Conservation (phyloP, 202 grass and related monocot species). For the Digitaria exilis region DNA sequence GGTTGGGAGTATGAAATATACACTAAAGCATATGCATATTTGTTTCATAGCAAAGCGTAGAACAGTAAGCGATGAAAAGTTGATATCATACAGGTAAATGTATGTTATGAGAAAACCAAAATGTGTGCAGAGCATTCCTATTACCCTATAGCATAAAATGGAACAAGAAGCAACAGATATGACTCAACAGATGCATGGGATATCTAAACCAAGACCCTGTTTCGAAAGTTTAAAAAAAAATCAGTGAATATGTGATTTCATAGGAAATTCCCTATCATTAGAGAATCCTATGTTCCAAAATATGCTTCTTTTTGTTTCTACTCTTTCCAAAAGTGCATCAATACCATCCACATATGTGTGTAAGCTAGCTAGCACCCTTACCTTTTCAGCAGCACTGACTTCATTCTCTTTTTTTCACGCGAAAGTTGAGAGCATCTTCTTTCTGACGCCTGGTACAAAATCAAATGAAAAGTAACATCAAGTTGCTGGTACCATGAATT, state of each 20-base stretch:
- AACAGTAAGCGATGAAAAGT: background rate
- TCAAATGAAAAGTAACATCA: conserved; percentile 14
- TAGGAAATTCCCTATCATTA: background rate
- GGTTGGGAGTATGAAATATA: background rate
- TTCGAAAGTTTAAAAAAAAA: background rate
- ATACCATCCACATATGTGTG: conserved; percentile 15
- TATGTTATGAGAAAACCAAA: background rate
- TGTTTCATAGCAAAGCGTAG: background rate
- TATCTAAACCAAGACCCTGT: background rate
- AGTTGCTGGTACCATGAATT: background rate
- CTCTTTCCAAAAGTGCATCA: conserved; percentile 21
- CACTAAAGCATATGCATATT: conserved; percentile 13
- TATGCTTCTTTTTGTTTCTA: background rate
- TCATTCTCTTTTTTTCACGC: conserved; percentile 87
- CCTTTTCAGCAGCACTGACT: conserved; percentile 78
- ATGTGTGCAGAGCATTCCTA: conserved; percentile 11
- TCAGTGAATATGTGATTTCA: background rate
- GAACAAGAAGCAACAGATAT: conserved; percentile 4
- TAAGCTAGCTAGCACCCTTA: conserved; percentile 35
- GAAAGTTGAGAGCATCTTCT: conserved; percentile 96
- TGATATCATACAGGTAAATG: background rate
- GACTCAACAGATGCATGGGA: background rate
- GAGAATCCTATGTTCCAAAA: background rate
- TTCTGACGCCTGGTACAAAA: conserved; percentile 73
- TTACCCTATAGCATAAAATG: conserved; percentile 16